A percentile compares a stretch with the other conserved stretches of the same genome.
These are phyloP conservation scores for Pythium monospermum DNA, from an alignment of 352 stramenopile species.

Conservation along the genomic window DNA sequence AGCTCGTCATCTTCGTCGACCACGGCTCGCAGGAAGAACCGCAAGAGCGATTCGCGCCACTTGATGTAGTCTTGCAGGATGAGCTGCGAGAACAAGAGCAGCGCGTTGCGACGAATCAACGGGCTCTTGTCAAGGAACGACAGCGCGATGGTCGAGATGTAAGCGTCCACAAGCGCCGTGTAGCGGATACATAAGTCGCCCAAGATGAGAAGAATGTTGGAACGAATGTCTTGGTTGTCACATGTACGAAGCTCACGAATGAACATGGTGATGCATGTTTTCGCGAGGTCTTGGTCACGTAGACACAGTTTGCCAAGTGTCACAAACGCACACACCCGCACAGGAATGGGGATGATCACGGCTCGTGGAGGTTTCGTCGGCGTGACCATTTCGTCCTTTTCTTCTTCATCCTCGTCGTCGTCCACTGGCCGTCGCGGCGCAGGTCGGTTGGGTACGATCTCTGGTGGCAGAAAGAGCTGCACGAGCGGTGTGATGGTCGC, in stretches of 20 bases:
- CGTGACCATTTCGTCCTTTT: slow-evolving; percentile 16
- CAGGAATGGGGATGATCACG: slow-evolving; percentile 54
- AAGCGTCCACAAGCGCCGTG: slow-evolving; percentile 94
- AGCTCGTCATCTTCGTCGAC: slow-evolving; percentile 94
- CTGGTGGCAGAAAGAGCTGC: slow-evolving; percentile 71
- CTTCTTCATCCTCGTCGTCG: slow-evolving; percentile 11
- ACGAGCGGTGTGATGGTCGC: slow-evolving; percentile 53
- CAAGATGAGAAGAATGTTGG: slow-evolving; percentile 95
- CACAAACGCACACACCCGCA: slow-evolving; percentile 92
- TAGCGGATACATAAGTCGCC: slow-evolving; percentile 96
- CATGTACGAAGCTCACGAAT: slow-evolving; percentile 91
- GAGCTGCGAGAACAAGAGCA: slow-evolving; percentile 95
- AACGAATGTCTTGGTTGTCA: slow-evolving; percentile 84
- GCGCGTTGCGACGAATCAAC: slow-evolving; percentile 90
- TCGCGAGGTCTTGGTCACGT: slow-evolving; percentile 91
- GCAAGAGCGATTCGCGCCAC: slow-evolving; percentile 94
- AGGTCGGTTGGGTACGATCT: slow-evolving; percentile 33
- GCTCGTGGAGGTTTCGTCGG: slow-evolving; percentile 19
- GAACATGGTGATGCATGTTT: slow-evolving; percentile 93
- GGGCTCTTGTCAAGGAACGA: slow-evolving; percentile 88
- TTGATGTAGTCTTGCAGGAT: slow-evolving; percentile 99
- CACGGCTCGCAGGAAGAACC: slow-evolving; percentile 93
- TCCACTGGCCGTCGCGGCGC: too few relatives aligned
- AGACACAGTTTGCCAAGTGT: slow-evolving; percentile 95
- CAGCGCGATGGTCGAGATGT: slow-evolving; percentile 93